Evolutionary conservation across 192 early-diverging fungal genomes (phyloP).

Genomic region (Coemansia javaensis): DNA sequence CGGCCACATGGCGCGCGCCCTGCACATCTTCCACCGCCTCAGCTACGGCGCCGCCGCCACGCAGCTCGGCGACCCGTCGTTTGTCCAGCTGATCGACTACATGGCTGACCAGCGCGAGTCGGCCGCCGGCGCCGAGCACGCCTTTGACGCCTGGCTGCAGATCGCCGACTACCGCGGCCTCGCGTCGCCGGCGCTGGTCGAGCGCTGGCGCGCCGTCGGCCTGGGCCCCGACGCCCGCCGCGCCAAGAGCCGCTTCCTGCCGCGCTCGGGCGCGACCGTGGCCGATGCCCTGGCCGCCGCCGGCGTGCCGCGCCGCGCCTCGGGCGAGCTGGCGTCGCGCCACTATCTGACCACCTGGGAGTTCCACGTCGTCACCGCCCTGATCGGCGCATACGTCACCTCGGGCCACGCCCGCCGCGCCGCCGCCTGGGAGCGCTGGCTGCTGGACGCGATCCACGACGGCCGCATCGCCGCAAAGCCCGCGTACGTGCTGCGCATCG

Average conservation of each 20-base stretch:
- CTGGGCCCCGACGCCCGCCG: background rate
- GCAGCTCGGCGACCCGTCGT: constrained; percentile 14
- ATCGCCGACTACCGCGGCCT: constrained; percentile 10
- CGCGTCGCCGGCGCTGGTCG: constrained; percentile 6
- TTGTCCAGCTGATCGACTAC: constrained; percentile 14
- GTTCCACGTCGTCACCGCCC: constrained; percentile 19
- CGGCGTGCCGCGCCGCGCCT: background rate
- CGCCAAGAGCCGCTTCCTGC: constrained; percentile 9
- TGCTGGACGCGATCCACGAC: constrained; percentile 10
- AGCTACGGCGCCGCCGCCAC: constrained; percentile 4
- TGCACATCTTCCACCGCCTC: constrained; percentile 18
- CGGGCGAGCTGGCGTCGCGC: background rate
- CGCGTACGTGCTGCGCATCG: constrained; percentile 1
- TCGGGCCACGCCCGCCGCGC: constrained; percentile 1
- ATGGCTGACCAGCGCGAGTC: constrained; percentile 18
- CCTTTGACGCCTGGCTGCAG: constrained; percentile 33
- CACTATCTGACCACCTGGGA: constrained; percentile 32
- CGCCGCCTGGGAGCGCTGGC: constrained; percentile 21
- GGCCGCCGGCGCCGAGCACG: constrained; percentile 22
- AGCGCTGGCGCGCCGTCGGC: constrained; percentile 4
- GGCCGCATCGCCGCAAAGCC: constrained; percentile 8
- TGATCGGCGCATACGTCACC: constrained; percentile 23
- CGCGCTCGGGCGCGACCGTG: background rate
- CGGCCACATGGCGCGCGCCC: constrained; percentile 8
- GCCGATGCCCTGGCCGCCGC: constrained; percentile 5